Evolutionary conservation across 345 rosid species (phyloP).

Genomic region (Melaleuca alternifolia): DNA sequence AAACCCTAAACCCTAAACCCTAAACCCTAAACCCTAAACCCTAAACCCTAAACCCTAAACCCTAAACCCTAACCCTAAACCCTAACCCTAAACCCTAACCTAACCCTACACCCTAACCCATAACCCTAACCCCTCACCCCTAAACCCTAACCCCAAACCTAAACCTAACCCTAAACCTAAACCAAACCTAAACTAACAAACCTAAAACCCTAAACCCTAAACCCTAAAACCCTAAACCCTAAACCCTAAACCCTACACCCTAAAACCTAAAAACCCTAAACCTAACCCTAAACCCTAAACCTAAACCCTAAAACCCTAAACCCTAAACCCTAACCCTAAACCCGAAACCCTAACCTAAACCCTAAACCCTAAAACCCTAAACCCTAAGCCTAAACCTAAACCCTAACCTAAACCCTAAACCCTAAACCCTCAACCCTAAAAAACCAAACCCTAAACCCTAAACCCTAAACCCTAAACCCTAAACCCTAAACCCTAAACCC

Average conservation of each 20-base stretch:
- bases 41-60: background rate
- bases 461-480: conserved; percentile 14
- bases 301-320: background rate
- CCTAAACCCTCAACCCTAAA: conserved; percentile 7
- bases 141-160: too few species aligned
- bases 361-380: background rate
- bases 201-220: too few species aligned
- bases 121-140: background rate
- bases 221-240: too few species aligned
- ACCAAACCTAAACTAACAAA: too few species aligned
- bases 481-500: background rate
- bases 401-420: conserved; percentile 6
- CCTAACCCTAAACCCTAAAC: too few species aligned
- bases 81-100: background rate
- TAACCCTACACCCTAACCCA: background rate
- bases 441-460: conserved; percentile 14
- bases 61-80: background rate
- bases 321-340: conserved; percentile 1
- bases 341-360: conserved; percentile 1
- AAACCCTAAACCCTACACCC: too few species aligned
- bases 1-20: background rate
- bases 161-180: too few species aligned
- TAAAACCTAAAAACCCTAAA: too few species aligned
- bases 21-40: background rate
- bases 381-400: background rate